Base-by-base conservation (phyloP, 441 rosid genomes). In the Bocquillonia castaneifolia region DNA sequence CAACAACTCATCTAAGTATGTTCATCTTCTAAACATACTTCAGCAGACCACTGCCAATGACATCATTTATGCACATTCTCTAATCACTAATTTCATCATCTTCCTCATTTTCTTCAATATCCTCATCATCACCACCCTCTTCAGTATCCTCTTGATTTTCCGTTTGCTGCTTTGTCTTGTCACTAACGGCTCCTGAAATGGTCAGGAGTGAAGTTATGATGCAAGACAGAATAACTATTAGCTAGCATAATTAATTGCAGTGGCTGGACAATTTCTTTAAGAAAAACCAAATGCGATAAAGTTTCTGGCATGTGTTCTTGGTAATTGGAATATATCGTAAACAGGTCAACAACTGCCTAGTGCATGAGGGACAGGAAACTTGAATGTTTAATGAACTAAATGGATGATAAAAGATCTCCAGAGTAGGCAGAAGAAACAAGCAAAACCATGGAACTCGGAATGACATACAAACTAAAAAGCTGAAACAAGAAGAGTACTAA, bases 141-240 rank as follows among this genome's bases (percentile, higher is more conserved):
- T 63, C 78, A 6, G 68, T 73, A 0, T 73, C 81, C 29, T 72
- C 71, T 50, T 63, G 68, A 32, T 71, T 80, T 1, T 75, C 67
- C 29, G 32, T 34, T 26, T 70, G 72, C 50, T 68, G 74, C 69
- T 67, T 64, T 57, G 79, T 74, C 65, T 68, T 68, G 69, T 72
- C 74, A 22, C 68, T 29, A 28, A 60, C 69, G 39, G 53, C 64
- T 14, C 84, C 88, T 83, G 74, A 18, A 67, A 15, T 2, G 15
- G 10, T 42, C 53, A 36, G n/a, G n/a, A 23, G 32, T n/a, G 45
- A 20, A 1, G 18, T 42, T 18, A 47, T 22, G 3, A 10, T 20
- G 29, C 0, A 14, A n/a, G 29, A 47, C 32, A 2, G 20, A 3
- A 13, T 29, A 15, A 31, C 18, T 10, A 39, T 39, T 20, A 47